Base-by-base conservation (phyloP, 2,329 filamentous ascomycete genomes). In the Colletotrichum cordylinicola region DNA sequence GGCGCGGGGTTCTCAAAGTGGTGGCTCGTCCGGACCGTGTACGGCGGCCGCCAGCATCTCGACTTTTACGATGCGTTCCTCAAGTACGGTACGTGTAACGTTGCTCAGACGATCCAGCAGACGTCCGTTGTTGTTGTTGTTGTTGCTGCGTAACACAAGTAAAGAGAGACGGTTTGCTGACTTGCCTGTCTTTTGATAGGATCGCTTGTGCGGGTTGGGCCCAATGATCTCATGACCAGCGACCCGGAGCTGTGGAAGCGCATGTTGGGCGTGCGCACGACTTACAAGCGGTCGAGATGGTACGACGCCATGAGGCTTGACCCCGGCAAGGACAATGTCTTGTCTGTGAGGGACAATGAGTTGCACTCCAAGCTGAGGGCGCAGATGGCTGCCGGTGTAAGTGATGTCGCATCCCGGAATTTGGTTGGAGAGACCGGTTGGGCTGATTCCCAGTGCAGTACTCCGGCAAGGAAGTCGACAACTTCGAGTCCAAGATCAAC, bases 271-370 rank as follows among this genome's bases (percentile, higher is more conserved):
- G 85, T 84, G 4, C 82, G 85, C 15, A 84, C 83, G 31, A 72
- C 76, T 8, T 88, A 87, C 73, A 80, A 77, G 3, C 83, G 85
- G 2, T 83, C 83, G 0, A 78, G 77, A 2, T 90, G 88, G 84
- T 91, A 90, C 78, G 82, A 86, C 72, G 87, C 85, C 6, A 84
- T 88, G 72, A 85, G 87, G 16, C 85, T 93, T 75, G 87, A 92
- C 73, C 88, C 89, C 0, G 85, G 88, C n/a, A 83, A 86, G 31
- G 88, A 91, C 77, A 91, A 89, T 74, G 85, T 92, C 8, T 86
- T 91, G 43, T 90, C 88, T 1, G 83, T 86, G 48, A 84, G 87
- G 56, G 84, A 91, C 71, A 88, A 89, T 55, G 84, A 80, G 16
- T 81, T 83, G 62, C 90, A 88, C 80, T 81, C 79, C 10, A 79